These are phyloP conservation scores for Penicillium expansum DNA, from an alignment of 2,329 filamentous ascomycete species.

Conservation along the genomic window DNA sequence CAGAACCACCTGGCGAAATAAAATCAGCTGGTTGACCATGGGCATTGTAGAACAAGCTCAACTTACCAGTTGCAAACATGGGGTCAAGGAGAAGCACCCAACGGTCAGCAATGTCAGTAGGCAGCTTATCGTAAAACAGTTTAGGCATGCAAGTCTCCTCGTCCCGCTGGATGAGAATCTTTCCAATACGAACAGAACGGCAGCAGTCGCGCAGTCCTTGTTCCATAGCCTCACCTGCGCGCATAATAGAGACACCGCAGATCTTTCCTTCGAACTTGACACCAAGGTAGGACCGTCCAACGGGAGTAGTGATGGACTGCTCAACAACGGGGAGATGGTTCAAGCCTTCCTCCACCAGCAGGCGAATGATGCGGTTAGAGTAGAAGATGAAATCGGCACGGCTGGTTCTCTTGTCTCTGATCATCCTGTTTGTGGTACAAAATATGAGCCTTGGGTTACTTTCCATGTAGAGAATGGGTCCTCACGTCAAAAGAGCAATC, in stretches of 20 bases:
- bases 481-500: conserved; percentile 95
- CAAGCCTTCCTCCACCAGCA: conserved; percentile 93
- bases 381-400: conserved; percentile 99
- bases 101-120: conserved; percentile 83
- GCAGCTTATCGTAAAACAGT: conserved; percentile 96
- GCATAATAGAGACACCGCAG: conserved; percentile 97
- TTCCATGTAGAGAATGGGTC: conserved; percentile 26
- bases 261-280: conserved; percentile 98
- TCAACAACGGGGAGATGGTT: conserved; percentile 93
- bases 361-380: conserved; percentile 94
- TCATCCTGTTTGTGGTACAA: conserved; percentile 64
- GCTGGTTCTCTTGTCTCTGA: conserved; percentile 83
- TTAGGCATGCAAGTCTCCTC: conserved; percentile 91
- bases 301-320: conserved; percentile 84
- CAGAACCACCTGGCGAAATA: conserved; percentile 71
- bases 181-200: conserved; percentile 94
- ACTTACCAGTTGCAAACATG: conserved; percentile 93
- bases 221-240: conserved; percentile 97
- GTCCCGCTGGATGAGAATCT: conserved; percentile 96
- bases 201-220: conserved; percentile 95
- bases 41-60: neutral
- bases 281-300: conserved; percentile 82
- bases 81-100: conserved; percentile 95
- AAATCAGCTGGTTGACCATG: conserved; percentile 9
- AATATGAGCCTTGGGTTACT: conserved; percentile 7